These are phyloP conservation scores for Echinochloa phyllopogon DNA, from an alignment of 176 grass and related monocot genomes.

Conservation along the genomic window DNA sequence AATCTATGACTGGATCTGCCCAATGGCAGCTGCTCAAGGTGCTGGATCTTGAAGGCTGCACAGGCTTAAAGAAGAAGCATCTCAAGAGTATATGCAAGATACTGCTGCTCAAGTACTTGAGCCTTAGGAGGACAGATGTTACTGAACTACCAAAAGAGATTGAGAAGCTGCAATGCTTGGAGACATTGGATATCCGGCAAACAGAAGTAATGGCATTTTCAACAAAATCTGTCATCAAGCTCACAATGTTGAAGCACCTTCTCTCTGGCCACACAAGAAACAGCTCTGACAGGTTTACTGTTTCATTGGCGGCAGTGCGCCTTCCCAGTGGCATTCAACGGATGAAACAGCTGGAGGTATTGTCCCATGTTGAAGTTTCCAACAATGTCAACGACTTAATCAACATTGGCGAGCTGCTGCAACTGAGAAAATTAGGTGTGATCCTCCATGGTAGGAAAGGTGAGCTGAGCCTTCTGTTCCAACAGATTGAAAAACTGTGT, in stretches of 20 bases:
- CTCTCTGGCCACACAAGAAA: not conserved
- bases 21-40: constrained; percentile 20
- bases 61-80: not conserved
- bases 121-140: constrained; percentile 33
- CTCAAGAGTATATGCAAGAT: constrained; percentile 40
- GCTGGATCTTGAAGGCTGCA: constrained; percentile 44
- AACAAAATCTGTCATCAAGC: not conserved
- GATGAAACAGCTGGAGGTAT: constrained; percentile 9
- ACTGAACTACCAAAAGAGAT: constrained; percentile 30
- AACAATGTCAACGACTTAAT: not conserved
- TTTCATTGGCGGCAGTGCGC: no score
- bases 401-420: not conserved
- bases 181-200: constrained; percentile 45
- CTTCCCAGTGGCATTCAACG: not conserved
- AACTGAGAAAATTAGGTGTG: constrained; percentile 20
- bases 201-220: not conserved
- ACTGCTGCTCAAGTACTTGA: constrained; percentile 37
- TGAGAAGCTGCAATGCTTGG: constrained; percentile 6
- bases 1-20: not conserved
- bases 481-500: not conserved
- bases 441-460: not conserved
- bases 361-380: constrained; percentile 5
- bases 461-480: not conserved
- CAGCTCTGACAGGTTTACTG: no score
- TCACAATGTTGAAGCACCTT: constrained; percentile 34